Percentiles rank a stretch among this genome's conserved stretches.
phyloP scores from a whole-genome alignment of 2,329 filamentous ascomycete genomes.

The Parastagonospora nodorum region DNA sequence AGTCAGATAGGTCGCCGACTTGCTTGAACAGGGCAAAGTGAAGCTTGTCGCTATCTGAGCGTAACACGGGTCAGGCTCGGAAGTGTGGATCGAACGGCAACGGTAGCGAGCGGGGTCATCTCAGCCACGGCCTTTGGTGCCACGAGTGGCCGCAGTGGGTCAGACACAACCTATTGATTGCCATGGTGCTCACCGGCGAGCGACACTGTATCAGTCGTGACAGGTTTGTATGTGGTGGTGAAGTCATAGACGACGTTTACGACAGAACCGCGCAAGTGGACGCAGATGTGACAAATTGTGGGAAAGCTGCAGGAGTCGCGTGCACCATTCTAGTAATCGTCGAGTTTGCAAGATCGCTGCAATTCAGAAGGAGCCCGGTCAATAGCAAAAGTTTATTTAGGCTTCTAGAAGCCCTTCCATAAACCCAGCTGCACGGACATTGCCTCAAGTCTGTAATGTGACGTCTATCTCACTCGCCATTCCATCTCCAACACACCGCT shows the following conservation, averaged over 20 bases:
- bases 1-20: not conserved
- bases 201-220: not conserved
- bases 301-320: no score
- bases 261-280: no score
- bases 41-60: constrained; percentile 5
- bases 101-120: constrained; percentile 2
- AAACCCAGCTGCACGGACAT: no score
- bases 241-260: not conserved
- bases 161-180: not conserved
- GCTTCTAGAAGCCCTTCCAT: no score
- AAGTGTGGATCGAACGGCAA: not conserved
- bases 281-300: no score
- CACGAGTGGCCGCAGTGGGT: not conserved
- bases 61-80: not conserved
- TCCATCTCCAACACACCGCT: not conserved
- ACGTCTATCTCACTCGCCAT: not conserved
- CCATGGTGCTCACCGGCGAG: constrained; percentile 1
- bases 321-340: no score
- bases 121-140: constrained; percentile 1
- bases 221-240: not conserved
- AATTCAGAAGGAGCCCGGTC: no score
- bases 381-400: no score
- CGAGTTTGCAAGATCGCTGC: no score
- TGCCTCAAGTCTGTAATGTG: no score
- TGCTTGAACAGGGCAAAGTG: constrained; percentile 1